Evolutionary conservation across 371 early-diverging fungal genomes (phyloP), one percentile per base, ranked within the genome.

Genomic region (Lichtheimia hyalospora): DNA sequence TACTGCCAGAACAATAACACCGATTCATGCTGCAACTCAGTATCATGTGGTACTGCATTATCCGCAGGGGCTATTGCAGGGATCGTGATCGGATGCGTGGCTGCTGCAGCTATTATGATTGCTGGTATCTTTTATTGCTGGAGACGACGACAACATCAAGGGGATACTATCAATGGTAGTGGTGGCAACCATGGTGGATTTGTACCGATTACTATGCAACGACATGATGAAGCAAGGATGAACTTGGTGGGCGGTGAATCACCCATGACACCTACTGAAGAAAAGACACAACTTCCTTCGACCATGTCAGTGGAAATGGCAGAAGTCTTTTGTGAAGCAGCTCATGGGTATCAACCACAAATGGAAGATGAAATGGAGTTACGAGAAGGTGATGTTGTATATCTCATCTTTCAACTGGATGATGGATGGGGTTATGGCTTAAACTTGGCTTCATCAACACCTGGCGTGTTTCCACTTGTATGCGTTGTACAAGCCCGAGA

Each of bases 391-490:
- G 91, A 90, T 68, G 74, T 85, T 56, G 70, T 91, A 6, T 79
- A 75, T 10, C 75, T 90, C 12, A 71, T 73, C 8, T 55, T 76
- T 18, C 73, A 70, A 20, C 78, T 82, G 70, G 83, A 85, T 58
- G 88, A 88, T 67, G 85, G 85, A n/a, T 89, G 89, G 89, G 89
- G 84, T 3, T 75, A 85, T 23, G 89, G 89, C 5, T 69, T 71
- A 23, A 87, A 86, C 64, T 73, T 82, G 53, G 71, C 78, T 27
- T 84, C 88, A 2, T 79, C 80, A 14, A 67, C 74, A 43, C 74
- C 71, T 48, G 91, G 91, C 6, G 86, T 84, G 5, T 89, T 90
- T 72, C 91, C 91, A 7, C 61, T 85, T 14, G 79, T 82, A 2
- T 87, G 86, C 63, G 82, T 87, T 23, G 54, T 62, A 2, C 66